Conservation (phyloP, 2,329 filamentous ascomycete species). For the Hypocrella siamensis region DNA sequence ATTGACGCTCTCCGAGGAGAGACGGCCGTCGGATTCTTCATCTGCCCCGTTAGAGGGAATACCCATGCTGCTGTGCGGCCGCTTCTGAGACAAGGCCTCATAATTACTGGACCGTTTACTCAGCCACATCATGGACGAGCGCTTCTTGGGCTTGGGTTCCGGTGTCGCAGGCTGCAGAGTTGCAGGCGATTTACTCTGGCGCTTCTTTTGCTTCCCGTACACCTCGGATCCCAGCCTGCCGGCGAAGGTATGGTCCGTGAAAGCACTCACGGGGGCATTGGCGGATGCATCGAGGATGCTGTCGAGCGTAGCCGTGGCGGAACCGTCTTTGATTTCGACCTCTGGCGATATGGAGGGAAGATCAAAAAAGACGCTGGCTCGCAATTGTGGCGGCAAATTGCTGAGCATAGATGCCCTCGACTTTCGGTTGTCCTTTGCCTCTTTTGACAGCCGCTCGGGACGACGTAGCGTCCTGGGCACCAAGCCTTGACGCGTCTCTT, state of each 20-base stretch:
- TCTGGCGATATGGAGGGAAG: conserved; percentile 34
- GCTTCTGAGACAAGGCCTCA: conserved; percentile 13
- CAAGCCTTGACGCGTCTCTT: background rate
- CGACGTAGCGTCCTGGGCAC: conserved; percentile 12
- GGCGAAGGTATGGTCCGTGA: conserved; percentile 76
- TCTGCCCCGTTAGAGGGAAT: conserved; percentile 5
- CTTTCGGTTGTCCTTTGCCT: conserved; percentile 16
- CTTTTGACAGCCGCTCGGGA: conserved; percentile 17
- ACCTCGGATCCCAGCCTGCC: conserved; percentile 62
- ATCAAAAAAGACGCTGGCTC: conserved; percentile 88
- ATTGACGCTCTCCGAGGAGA: conserved; percentile 1
- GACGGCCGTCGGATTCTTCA: conserved; percentile 7
- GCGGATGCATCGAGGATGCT: conserved; percentile 84
- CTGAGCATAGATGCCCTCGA: conserved; percentile 13
- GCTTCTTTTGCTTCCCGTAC: conserved; percentile 47
- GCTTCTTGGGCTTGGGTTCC: conserved; percentile 24
- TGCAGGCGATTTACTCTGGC: conserved; percentile 16
- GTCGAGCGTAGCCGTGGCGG: conserved; percentile 77
- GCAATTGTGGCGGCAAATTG: conserved; percentile 61
- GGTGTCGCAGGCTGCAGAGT: conserved; percentile 9
- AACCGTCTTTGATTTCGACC: conserved; percentile 54
- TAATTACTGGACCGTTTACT: conserved; percentile 21
- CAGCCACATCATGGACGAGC: conserved; percentile 33
- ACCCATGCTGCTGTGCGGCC: conserved; percentile 10
- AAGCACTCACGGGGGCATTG: conserved; percentile 74